Base-by-base conservation (phyloP, 495 filamentous ascomycete genomes). In the Talaromyces proteolyticus region DNA sequence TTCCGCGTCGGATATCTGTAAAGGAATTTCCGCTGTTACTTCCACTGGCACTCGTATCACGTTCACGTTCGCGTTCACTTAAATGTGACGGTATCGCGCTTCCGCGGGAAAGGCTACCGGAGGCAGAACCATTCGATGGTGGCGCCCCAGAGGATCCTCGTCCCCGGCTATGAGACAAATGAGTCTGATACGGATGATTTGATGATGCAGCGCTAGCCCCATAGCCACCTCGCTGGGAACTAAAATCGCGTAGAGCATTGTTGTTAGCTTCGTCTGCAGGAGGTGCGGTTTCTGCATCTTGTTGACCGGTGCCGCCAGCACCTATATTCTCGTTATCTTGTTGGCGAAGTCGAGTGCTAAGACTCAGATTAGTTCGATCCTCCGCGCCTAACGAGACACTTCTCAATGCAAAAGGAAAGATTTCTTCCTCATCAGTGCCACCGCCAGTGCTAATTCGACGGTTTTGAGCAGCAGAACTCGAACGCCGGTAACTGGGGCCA, bases 381-480 rank as follows among this genome's bases (percentile, higher is more conserved):
- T 87, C 86, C 1, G 77, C 78, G 2, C 86, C 88, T 3, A 92
- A 67, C 59, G 89, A 92, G 6, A 89, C 74, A 57, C 88, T 90
- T 17, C 88, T 84, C 64, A 87, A 79, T 4, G 77, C 82, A 52
- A 84, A 84, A 18, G 75, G 69, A 42, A 74, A 75, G 6, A 83
- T 65, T 25, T 86, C 81, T 22, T 78, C 77, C 14, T 82, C 77
- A 24, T 90, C 87, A 24, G 80, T 80, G 22, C 22, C 47, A 4
- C 75, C 77, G 2, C 76, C 60, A 34, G 63, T 59, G 25, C 68
- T 45, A 4, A 57, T 60, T 14, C 80, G 78, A 47, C 81, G 74
- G 53, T 82, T 81, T 53, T 88, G 85, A n/a, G 85, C 85, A 10
- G 84, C 87, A 20, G 88, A 94, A 64, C 84, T 91, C 16, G 88